A percentile compares a stretch with the other conserved stretches of the same genome.
These are phyloP conservation scores for Solanum tarijense DNA, from an alignment of 257 asterid species.

Conservation along the genomic window DNA sequence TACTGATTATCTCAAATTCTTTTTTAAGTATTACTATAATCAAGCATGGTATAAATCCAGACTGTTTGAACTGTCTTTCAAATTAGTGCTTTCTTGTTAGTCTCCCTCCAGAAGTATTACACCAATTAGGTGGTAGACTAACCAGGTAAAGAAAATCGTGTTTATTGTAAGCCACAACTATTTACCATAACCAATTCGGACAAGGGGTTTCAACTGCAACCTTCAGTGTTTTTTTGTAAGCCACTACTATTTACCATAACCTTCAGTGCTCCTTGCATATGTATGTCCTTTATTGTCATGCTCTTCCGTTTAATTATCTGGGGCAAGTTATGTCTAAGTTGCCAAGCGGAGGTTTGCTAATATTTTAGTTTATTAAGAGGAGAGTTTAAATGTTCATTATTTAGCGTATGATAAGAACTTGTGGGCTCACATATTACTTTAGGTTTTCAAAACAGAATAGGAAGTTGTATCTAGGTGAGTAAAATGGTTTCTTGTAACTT, in stretches of 20 bases:
- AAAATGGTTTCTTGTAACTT: not conserved
- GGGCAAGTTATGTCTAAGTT: not conserved
- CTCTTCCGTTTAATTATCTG: not conserved
- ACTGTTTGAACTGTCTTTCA: too few relatives aligned
- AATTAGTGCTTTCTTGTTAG: too few relatives aligned
- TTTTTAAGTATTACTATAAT: too few relatives aligned
- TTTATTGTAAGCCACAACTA: too few relatives aligned
- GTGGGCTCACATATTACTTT: not conserved
- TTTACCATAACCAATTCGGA: too few relatives aligned
- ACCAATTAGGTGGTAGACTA: too few relatives aligned
- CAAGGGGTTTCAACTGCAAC: not conserved
- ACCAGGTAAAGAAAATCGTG: too few relatives aligned
- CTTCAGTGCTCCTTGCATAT: not conserved
- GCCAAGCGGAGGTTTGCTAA: not conserved
- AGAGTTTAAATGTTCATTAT: not conserved
- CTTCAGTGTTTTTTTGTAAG: not conserved
- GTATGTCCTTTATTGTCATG: not conserved
- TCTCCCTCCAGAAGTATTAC: too few relatives aligned
- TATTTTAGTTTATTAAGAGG: not conserved
- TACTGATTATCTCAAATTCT: too few relatives aligned
- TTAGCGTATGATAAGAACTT: not conserved
- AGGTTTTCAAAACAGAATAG: not conserved
- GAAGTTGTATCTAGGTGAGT: not conserved
- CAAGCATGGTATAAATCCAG: too few relatives aligned
- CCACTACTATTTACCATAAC: not conserved